phyloP scores from a whole-genome alignment of 75 land plant genomes.

The Gnetum montanum region DNA sequence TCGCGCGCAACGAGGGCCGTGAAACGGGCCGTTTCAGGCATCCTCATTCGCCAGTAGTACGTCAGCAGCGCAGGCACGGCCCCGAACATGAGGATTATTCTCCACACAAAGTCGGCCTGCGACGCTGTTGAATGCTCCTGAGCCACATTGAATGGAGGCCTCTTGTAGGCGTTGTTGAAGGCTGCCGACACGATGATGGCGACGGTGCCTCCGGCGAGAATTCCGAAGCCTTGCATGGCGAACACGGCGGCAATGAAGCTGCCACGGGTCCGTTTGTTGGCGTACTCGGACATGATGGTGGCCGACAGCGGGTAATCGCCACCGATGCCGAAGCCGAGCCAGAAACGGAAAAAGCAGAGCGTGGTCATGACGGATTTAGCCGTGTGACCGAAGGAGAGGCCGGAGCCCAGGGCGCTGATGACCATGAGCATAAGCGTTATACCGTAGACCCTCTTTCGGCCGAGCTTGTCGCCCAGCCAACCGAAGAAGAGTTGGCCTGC shows the following conservation, averaged over 20 bases:
- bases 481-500: constrained; percentile 27
- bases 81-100: constrained; percentile 16
- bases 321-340: constrained; percentile 34
- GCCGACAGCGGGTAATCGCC: constrained; percentile 26
- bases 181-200: constrained; percentile 13
- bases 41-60: constrained; percentile 24
- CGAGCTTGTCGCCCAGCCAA: constrained; percentile 29
- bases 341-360: constrained; percentile 34
- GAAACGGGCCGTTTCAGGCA: constrained; percentile 39
- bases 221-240: constrained; percentile 27
- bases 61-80: constrained; percentile 17
- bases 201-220: constrained; percentile 18
- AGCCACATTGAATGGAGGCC: constrained; percentile 7
- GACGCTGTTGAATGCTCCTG: background rate
- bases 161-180: background rate
- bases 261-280: constrained; percentile 10
- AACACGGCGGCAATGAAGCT: constrained; percentile 24
- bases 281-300: constrained; percentile 17
- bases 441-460: constrained; percentile 28
- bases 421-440: constrained; percentile 31
- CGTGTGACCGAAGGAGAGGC: constrained; percentile 26
- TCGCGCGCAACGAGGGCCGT: constrained; percentile 25
- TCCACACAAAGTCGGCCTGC: constrained; percentile 19
- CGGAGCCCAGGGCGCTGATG: constrained; percentile 15
- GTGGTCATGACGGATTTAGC: constrained; percentile 19